Evolutionary conservation across 306 rosid genomes (phyloP), one percentile per base, ranked within the genome.

Genomic region (Pterocarpus macrocarpus): DNA sequence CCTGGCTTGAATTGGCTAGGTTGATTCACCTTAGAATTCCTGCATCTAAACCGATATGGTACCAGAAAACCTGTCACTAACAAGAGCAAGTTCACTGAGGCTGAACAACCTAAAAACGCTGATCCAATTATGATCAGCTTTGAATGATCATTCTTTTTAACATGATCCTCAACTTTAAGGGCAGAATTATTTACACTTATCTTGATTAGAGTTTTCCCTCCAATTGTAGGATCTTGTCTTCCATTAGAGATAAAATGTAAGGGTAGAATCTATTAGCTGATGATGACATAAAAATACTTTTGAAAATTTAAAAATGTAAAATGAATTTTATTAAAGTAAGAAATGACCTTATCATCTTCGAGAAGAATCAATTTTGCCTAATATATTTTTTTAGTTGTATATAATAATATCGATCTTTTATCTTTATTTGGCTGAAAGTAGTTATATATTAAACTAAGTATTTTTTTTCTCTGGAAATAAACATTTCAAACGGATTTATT

Each of bases 161-260:
- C 14, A 52, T 22, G 4, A 73, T 8, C 53, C 11, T 59, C 4
- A 47, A 7, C 33, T 28, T 28, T 61, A 17, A 4, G 1, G 11
- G 80, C 45, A 33, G 71, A 76, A 47, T 77, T 77, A 45, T 47
- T 22, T n/a, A n/a, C 35, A 16, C 81, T 77, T 49, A 1, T 49
- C 32, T 77, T 77, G 8, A 77, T n/a, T 22, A 64, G 33, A 50
- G 73, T 64, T 17, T 64, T 64, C 10, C 63, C 53, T 33, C 28
- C 36, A 64, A 33, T 35, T n/a, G 10, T 64, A 50, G 72, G 12
- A 35, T 77, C 73, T 5, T 16, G 5, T 17, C 47, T 49, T 65
- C 73, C 81, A 35, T 77, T 77, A 22, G 81, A 64, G 15, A 77
- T n/a, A n/a, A n/a, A n/a, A n/a, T n/a, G n/a, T n/a, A n/a, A n/a